Conservation (phyloP, 2,329 filamentous ascomycete genomes). For the Stachybotrys elegans region DNA sequence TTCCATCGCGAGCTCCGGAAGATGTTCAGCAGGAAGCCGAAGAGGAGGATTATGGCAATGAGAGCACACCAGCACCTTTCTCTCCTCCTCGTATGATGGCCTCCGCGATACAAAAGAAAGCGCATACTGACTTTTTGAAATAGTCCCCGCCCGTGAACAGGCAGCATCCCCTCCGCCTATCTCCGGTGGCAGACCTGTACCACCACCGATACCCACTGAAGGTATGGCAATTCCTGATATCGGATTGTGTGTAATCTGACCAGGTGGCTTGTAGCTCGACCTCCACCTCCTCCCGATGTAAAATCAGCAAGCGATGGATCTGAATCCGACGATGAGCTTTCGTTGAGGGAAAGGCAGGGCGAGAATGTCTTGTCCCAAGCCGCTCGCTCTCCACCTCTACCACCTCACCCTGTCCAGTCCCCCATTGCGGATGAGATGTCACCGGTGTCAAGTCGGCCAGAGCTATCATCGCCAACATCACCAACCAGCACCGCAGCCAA, state of each 20-base stretch:
- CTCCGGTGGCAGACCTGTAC: conserved; percentile 46
- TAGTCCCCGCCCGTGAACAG: conserved; percentile 26
- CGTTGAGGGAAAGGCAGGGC: conserved; percentile 41
- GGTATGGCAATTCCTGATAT: conserved; percentile 52
- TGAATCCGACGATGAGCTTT: conserved; percentile 84
- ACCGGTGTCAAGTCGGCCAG: conserved; percentile 27
- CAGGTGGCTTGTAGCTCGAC: conserved; percentile 65
- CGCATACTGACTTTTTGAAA: too few relatives aligned
- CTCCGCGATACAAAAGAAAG: too few relatives aligned
- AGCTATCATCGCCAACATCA: conserved; percentile 38
- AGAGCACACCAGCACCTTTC: conserved; percentile 27
- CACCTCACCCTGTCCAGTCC: conserved; percentile 1
- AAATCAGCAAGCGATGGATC: conserved; percentile 72
- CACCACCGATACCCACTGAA: conserved; percentile 54
- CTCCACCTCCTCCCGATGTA: conserved; percentile 47
- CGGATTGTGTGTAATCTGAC: too few relatives aligned
- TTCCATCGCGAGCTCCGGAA: conserved; percentile 21
- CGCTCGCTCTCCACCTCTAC: conserved; percentile 29
- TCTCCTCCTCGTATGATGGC: conserved; percentile 17
- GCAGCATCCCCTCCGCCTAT: conserved; percentile 36
- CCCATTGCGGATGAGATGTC: conserved; percentile 7
- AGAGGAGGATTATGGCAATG: conserved; percentile 27
- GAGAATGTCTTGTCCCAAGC: conserved; percentile 39
- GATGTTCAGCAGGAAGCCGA: conserved; percentile 13
- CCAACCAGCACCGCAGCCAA: conserved; percentile 40